Percentiles rank a stretch among this genome's conserved stretches.
Evolutionary conservation across 306 rosid genomes (phyloP).

Genomic region (Pterocarpus santalinus): DNA sequence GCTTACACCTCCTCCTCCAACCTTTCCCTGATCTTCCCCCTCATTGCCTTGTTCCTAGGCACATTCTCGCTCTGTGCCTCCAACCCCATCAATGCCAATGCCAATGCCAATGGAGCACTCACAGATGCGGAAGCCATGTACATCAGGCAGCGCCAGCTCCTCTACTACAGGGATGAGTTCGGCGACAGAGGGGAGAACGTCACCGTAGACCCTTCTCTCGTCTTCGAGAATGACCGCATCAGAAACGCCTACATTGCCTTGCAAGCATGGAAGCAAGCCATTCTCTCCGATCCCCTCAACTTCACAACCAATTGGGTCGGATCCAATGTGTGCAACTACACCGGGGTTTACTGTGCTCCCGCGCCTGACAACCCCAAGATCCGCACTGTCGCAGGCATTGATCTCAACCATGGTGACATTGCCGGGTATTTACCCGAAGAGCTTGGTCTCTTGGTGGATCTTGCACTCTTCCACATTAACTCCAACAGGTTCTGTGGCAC

Average conservation of each 20-base stretch:
- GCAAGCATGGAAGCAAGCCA: conserved; percentile 77
- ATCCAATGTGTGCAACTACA: conserved; percentile 68
- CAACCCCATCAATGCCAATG: neutral
- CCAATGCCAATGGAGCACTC: conserved; percentile 58
- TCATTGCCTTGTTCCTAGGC: conserved; percentile 46
- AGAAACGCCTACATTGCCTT: conserved; percentile 67
- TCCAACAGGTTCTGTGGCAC: conserved; percentile 78
- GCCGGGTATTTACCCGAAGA: conserved; percentile 78
- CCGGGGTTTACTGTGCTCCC: conserved; percentile 64
- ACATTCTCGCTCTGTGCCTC: conserved; percentile 44
- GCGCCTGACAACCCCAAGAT: conserved; percentile 57
- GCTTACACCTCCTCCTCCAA: conserved; percentile 39
- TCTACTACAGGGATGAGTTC: conserved; percentile 79
- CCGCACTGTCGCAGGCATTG: conserved; percentile 75
- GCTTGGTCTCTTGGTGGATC: conserved; percentile 65
- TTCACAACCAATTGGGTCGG: conserved; percentile 71
- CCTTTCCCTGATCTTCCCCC: neutral
- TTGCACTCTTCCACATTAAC: conserved; percentile 69
- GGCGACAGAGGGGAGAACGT: conserved; percentile 81
- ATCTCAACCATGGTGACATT: conserved; percentile 80
- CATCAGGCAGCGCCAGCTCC: conserved; percentile 77
- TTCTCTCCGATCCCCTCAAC: conserved; percentile 67
- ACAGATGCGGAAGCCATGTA: conserved; percentile 57
- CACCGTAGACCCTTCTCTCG: conserved; percentile 50
- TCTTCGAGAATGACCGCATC: conserved; percentile 61